These are phyloP conservation scores for Phytophthora podocarpi DNA, from an alignment of 352 stramenopile species.

Conservation along the genomic window DNA sequence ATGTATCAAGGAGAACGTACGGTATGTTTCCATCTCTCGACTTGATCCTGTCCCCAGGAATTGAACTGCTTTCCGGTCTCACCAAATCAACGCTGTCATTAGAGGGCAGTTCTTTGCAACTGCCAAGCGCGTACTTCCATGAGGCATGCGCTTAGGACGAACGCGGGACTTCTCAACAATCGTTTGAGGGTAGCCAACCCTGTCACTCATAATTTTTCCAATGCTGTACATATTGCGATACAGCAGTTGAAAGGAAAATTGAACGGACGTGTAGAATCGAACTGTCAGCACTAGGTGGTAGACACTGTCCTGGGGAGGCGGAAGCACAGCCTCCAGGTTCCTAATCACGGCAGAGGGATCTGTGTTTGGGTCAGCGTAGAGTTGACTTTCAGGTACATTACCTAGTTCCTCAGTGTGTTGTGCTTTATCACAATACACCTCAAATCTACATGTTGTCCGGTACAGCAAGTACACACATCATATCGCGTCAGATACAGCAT, in stretches of 20 bases:
- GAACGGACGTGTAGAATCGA: slow-evolving; percentile 27
- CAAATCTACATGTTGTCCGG: neutral
- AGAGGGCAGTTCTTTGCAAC: too few relatives aligned
- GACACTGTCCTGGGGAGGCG: neutral
- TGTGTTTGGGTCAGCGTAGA: slow-evolving; percentile 4
- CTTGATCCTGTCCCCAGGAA: neutral
- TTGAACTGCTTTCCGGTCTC: neutral
- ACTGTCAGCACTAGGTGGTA: slow-evolving; percentile 12
- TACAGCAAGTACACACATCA: too few relatives aligned
- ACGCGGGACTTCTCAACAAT: slow-evolving; percentile 5
- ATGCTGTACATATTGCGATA: slow-evolving; percentile 15
- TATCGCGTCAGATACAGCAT: slow-evolving; percentile 1
- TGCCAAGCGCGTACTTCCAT: too few relatives aligned
- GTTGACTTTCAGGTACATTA: neutral
- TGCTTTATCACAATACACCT: slow-evolving; percentile 2
- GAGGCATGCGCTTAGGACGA: neutral
- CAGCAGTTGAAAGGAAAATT: slow-evolving; percentile 20
- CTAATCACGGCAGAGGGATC: slow-evolving; percentile 3
- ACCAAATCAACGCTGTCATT: neutral
- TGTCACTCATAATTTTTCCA: slow-evolving; percentile 9
- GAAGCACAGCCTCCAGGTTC: slow-evolving; percentile 1
- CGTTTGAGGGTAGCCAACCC: neutral
- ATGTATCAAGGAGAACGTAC: neutral
- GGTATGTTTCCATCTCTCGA: neutral
- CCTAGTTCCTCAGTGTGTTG: slow-evolving; percentile 5